These are phyloP conservation scores for Papiliotrema laurentii DNA, from an alignment of 1,284 basidiomycete genomes.

Conservation along the genomic window DNA sequence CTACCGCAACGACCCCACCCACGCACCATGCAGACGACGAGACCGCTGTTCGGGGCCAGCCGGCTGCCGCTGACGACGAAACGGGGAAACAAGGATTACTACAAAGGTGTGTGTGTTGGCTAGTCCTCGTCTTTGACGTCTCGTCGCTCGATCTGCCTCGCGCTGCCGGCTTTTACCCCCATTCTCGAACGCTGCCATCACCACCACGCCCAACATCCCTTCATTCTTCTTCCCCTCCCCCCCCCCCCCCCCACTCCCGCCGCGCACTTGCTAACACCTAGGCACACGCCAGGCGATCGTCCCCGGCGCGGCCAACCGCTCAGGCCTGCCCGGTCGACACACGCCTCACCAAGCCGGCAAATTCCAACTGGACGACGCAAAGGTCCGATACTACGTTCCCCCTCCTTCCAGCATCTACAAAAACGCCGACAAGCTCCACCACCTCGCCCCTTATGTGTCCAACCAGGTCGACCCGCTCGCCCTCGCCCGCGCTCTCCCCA, in stretches of 20 bases:
- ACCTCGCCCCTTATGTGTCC: neutral
- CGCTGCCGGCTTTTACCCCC: neutral
- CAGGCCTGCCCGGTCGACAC: constrained; percentile 78
- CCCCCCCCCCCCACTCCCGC: too few relatives aligned
- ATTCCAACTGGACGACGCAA: constrained; percentile 71
- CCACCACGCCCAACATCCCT: too few relatives aligned
- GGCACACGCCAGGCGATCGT: constrained; percentile 75
- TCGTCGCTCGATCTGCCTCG: neutral
- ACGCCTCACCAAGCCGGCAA: constrained; percentile 68
- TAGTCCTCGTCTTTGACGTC: too few relatives aligned
- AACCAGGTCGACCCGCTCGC: neutral
- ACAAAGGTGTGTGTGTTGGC: constrained; percentile 85
- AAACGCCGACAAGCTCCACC: constrained; percentile 57
- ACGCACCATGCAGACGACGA: constrained; percentile 13
- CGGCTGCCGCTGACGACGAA: constrained; percentile 74
- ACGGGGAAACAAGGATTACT: constrained; percentile 84
- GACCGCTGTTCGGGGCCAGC: constrained; percentile 56
- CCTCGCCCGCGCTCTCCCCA: neutral
- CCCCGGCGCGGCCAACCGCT: constrained; percentile 69
- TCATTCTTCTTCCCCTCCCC: too few relatives aligned
- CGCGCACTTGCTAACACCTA: constrained; percentile 44
- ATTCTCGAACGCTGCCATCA: neutral
- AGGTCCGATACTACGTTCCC: constrained; percentile 77
- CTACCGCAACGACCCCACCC: too few relatives aligned
- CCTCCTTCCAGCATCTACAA: constrained; percentile 65